These are phyloP conservation scores for Ogataea allantospora DNA, from an alignment of 805 yeast species.

Conservation along the genomic window DNA sequence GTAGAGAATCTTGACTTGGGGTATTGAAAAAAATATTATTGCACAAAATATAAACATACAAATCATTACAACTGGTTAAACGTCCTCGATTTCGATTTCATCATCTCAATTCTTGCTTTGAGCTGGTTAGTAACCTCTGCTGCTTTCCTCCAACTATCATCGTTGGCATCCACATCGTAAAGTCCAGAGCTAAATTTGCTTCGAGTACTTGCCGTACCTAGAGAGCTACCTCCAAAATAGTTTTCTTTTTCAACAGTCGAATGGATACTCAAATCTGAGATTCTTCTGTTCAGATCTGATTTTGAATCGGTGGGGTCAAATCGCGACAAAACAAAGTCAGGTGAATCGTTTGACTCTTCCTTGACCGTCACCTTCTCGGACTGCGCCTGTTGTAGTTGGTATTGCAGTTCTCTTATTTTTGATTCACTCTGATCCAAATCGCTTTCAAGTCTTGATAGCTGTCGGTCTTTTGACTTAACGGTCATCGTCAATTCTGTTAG, in stretches of 20 bases:
- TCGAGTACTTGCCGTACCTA: constrained; percentile 14
- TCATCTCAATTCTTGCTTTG: constrained; percentile 82
- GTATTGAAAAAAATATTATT: constrained; percentile 1
- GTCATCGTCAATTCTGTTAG: constrained; percentile 49
- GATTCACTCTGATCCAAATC: constrained; percentile 60
- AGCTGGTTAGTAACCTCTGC: constrained; percentile 85
- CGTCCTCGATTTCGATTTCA: constrained; percentile 60
- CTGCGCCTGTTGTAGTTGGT: constrained; percentile 18
- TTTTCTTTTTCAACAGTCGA: constrained; percentile 27
- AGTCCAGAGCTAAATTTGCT: constrained; percentile 24
- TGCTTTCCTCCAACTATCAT: constrained; percentile 84
- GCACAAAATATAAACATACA: neutral
- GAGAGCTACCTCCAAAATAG: constrained; percentile 16
- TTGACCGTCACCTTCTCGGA: constrained; percentile 14
- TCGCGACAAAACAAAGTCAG: constrained; percentile 9
- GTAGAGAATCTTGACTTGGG: constrained; percentile 1
- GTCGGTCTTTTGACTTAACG: constrained; percentile 68
- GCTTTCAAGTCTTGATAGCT: constrained; percentile 54
- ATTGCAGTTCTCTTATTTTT: constrained; percentile 34
- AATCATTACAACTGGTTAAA: constrained; percentile 22
- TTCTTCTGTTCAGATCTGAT: constrained; percentile 32
- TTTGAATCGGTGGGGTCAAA: constrained; percentile 8
- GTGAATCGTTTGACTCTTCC: constrained; percentile 11
- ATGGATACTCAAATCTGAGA: constrained; percentile 34
- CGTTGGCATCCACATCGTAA: constrained; percentile 43